Base-by-base conservation (phyloP, 2,329 filamentous ascomycete genomes). In the Calonectria naviculata region DNA sequence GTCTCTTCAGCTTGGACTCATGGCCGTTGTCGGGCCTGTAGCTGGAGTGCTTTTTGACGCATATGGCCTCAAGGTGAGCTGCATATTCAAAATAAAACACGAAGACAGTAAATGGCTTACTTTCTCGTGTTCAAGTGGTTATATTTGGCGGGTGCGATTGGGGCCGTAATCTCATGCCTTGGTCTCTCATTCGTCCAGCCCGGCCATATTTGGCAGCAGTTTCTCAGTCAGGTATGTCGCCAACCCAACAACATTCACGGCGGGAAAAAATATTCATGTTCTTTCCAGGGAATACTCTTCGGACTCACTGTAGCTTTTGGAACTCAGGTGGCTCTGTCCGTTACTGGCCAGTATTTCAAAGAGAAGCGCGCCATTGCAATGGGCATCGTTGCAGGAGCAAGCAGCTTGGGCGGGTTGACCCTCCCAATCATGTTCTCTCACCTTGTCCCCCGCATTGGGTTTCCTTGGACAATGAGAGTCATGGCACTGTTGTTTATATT, bases 291-390 rank as follows among this genome's bases (percentile, higher is more conserved):
- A 19, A 19, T 64, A 15, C 58, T 68, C 1, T 68, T 64, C 6
- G 66, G 46, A 1, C 36, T 68, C 28, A 64, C 60, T 3, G 66
- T 68, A 9, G 24, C 66, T 7, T 68, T 47, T 31, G 66, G 66
- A 2, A 64, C 66, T 4, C 26, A 42, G n/a, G 60, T 64, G 9
- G 66, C 66, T 8, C 28, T 64, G 8, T 26, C 66, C 2, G 46
- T 64, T 21, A 41, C 38, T 2, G 47, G 58, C 17, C 66, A 68
- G 36, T 47, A 64, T 38, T 68, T 68, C 26, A 54, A 54, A 29
- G 34, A 68, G 21, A 54, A 44, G 13, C 66, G 66, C 5, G 66
- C 60, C n/a, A 47, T 68, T 19, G 66, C 66, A 9, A 46, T 64
- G 36, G 66, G 66, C 4, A 38, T 68, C 34, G 38, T 68, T 8